Evolutionary conservation across 495 filamentous ascomycete genomes (phyloP).

Genomic region (Staphylotrichum longicolle): DNA sequence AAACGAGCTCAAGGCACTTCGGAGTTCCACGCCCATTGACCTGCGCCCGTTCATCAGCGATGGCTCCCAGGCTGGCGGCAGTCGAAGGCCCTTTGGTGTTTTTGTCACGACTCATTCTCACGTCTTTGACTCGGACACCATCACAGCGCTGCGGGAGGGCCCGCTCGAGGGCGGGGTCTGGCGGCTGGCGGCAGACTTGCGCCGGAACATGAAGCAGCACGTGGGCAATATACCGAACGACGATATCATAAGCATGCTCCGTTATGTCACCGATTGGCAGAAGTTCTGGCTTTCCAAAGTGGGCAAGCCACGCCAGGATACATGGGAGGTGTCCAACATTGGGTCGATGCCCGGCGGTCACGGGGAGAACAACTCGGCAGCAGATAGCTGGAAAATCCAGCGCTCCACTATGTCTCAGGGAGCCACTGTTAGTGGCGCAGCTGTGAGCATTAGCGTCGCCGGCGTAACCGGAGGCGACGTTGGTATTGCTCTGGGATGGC

Average conservation of each 20-base stretch:
- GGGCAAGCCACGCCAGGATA: conserved; percentile 28
- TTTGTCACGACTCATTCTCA: conserved; percentile 32
- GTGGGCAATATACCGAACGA: conserved; percentile 27
- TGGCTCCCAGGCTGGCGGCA: conserved; percentile 4
- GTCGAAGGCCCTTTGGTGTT: conserved; percentile 27
- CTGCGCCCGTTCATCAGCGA: conserved; percentile 30
- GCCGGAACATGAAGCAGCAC: conserved; percentile 23
- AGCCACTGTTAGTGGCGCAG: conserved; percentile 32
- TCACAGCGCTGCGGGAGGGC: conserved; percentile 22
- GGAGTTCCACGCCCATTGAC: conserved; percentile 33
- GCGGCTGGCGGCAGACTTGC: conserved; percentile 28
- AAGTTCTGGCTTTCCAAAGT: conserved; percentile 29
- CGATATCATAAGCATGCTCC: conserved; percentile 36
- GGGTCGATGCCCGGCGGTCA: conserved; percentile 26
- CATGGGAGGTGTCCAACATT: conserved; percentile 39
- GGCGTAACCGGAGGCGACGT: conserved; percentile 31
- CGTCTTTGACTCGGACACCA: conserved; percentile 20
- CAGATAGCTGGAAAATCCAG: conserved; percentile 28
- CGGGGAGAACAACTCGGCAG: not conserved
- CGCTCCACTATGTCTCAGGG: conserved; percentile 38
- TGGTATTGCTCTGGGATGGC: conserved; percentile 34
- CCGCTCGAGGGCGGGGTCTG: conserved; percentile 28
- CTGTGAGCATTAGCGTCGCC: conserved; percentile 32
- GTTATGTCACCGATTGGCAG: conserved; percentile 34
- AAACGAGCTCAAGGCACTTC: conserved; percentile 28